These are phyloP conservation scores for Lipomyces mesembrius DNA, from an alignment of 805 yeast species.

Conservation along the genomic window DNA sequence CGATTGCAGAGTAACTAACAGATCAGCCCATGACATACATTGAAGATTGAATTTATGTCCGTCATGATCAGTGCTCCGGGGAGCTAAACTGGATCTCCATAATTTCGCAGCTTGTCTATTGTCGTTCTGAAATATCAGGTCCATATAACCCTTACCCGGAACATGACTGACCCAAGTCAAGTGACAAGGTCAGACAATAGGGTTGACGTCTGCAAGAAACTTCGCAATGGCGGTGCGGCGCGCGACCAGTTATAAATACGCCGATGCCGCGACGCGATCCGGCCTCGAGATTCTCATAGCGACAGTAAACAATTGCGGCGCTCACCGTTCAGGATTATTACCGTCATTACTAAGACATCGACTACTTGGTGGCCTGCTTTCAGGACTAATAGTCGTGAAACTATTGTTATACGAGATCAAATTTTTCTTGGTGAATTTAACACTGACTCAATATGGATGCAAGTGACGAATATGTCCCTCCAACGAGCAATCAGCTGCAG, in stretches of 20 bases:
- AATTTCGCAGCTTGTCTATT: neutral
- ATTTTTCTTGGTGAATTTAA: neutral
- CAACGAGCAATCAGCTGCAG: neutral
- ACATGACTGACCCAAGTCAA: no score
- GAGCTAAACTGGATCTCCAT: neutral
- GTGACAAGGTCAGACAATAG: no score
- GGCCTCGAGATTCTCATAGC: neutral
- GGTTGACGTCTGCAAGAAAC: no score
- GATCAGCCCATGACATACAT: conserved; percentile 13
- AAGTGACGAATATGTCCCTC: neutral
- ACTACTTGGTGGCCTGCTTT: neutral
- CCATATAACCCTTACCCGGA: no score
- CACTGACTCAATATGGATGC: neutral
- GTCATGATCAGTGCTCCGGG: conserved; percentile 4
- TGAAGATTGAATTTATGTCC: conserved; percentile 28
- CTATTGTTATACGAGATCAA: neutral
- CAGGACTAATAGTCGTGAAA: neutral
- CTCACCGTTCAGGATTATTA: neutral
- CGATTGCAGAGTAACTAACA: neutral
- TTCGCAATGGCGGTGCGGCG: neutral
- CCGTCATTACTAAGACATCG: neutral
- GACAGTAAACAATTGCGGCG: neutral
- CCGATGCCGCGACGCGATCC: neutral
- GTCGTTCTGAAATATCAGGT: no score
- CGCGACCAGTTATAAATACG: conserved; percentile 5